Percentiles rank a stretch among this genome's conserved stretches.
phyloP scores from a whole-genome alignment of 306 rosid species.

The Gillenia trifoliata region DNA sequence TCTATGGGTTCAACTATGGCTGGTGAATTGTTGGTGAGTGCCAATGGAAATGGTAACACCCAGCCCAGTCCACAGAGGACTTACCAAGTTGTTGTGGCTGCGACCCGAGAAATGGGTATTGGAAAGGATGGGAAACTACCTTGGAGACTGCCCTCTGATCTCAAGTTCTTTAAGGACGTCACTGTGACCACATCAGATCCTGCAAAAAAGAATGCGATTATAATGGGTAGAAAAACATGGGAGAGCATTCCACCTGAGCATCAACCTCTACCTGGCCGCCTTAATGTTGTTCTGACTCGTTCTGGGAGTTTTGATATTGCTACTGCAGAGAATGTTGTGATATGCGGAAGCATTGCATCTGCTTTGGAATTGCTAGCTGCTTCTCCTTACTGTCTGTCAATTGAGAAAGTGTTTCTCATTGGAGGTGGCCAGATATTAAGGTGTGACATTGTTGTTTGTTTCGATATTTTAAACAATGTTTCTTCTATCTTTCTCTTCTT shows the following conservation, averaged over 20 bases:
- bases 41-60: constrained; percentile 49
- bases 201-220: constrained; percentile 76
- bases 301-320: constrained; percentile 93
- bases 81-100: constrained; percentile 87
- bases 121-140: constrained; percentile 85
- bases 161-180: constrained; percentile 62
- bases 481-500: constrained; percentile 11
- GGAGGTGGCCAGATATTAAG: constrained; percentile 89
- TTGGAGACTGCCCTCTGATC: constrained; percentile 79
- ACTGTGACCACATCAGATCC: constrained; percentile 65
- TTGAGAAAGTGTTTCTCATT: constrained; percentile 86
- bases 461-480: constrained; percentile 4
- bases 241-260: constrained; percentile 63
- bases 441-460: constrained; percentile 28
- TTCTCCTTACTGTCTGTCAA: constrained; percentile 84
- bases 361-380: constrained; percentile 88
- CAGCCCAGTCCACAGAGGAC: constrained; percentile 63
- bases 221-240: constrained; percentile 97
- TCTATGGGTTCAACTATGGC: constrained; percentile 52
- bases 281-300: constrained; percentile 89
- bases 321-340: constrained; percentile 85
- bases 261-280: constrained; percentile 81
- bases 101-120: constrained; percentile 81
- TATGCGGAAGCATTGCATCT: constrained; percentile 79
- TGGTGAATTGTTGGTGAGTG: constrained; percentile 39